phyloP scores from a whole-genome alignment of 1,139 yeast genomes.

The Lodderomyces jiufengensis region DNA sequence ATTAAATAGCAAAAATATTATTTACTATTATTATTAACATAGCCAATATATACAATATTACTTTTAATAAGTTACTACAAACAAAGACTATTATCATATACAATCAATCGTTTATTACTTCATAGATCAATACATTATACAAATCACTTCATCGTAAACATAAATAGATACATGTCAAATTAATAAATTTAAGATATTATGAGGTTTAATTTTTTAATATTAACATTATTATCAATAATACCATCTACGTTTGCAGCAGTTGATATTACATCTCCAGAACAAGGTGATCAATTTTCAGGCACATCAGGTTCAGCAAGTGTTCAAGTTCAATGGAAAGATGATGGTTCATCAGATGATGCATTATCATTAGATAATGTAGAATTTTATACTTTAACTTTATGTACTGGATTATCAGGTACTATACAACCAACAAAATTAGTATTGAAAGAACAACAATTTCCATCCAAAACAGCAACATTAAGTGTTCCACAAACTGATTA shows the following conservation, averaged over 20 bases:
- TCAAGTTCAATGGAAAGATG: conserved; percentile 53
- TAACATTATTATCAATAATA: background rate
- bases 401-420: conserved; percentile 58
- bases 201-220: too few relatives aligned
- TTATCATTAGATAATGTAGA: conserved; percentile 36
- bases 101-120: too few relatives aligned
- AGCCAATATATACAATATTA: too few relatives aligned
- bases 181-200: too few relatives aligned
- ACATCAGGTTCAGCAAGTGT: conserved; percentile 47
- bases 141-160: too few relatives aligned
- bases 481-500: conserved; percentile 41
- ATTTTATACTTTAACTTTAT: conserved; percentile 52
- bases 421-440: conserved; percentile 35
- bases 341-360: conserved; percentile 42
- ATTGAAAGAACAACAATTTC: conserved; percentile 12
- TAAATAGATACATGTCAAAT: too few relatives aligned
- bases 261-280: conserved; percentile 47
- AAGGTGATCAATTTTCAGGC: conserved; percentile 49
- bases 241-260: conserved; percentile 47
- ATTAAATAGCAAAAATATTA: too few relatives aligned
- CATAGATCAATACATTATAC: too few relatives aligned
- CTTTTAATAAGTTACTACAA: too few relatives aligned
- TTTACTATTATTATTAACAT: too few relatives aligned
- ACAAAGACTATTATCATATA: too few relatives aligned
- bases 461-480: conserved; percentile 34